phyloP scores from a whole-genome alignment of 116 monocot species.

The Cymodocea nodosa region DNA sequence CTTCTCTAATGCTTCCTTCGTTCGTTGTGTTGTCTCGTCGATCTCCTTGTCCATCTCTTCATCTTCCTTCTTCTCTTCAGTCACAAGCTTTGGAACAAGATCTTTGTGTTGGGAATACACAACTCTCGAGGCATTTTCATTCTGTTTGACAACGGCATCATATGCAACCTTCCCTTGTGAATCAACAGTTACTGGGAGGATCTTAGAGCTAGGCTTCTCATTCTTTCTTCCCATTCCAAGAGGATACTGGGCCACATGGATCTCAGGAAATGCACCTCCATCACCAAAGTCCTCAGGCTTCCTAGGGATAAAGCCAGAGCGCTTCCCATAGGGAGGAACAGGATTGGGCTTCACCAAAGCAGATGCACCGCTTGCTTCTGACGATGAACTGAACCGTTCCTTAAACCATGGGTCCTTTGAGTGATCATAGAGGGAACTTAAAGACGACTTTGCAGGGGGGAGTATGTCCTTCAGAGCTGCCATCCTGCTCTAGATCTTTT shows the following conservation, averaged over 20 bases:
- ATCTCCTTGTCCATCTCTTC: slow-evolving; percentile 8
- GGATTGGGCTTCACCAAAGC: slow-evolving; percentile 21
- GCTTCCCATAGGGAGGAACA: slow-evolving; percentile 73
- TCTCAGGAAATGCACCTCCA: slow-evolving; percentile 95
- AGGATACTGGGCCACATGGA: slow-evolving; percentile 93
- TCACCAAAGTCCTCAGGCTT: slow-evolving; percentile 90
- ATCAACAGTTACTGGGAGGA: slow-evolving; percentile 81
- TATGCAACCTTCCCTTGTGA: slow-evolving; percentile 84
- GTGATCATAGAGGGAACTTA: slow-evolving; percentile 68
- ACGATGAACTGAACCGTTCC: slow-evolving; percentile 54
- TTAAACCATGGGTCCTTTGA: slow-evolving; percentile 88
- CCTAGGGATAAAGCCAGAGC: slow-evolving; percentile 78
- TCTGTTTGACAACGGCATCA: slow-evolving; percentile 83
- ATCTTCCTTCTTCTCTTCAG: slow-evolving; percentile 20
- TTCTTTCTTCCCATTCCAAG: slow-evolving; percentile 84
- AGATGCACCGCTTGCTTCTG: slow-evolving; percentile 5
- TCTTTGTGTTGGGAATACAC: slow-evolving; percentile 93
- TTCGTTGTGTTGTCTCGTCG: slow-evolving; percentile 37
- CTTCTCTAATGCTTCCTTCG: slow-evolving; percentile 86
- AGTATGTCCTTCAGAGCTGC: slow-evolving; percentile 25
- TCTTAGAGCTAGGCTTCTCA: slow-evolving; percentile 71
- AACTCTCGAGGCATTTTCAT: slow-evolving; percentile 83
- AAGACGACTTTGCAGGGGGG: slow-evolving; percentile 50
- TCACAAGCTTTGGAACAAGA: slow-evolving; percentile 63
- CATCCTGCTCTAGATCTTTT: slow-evolving; percentile 3